Evolutionary conservation across 2,329 filamentous ascomycete genomes (phyloP).

Genomic region (Drechslera avenae): DNA sequence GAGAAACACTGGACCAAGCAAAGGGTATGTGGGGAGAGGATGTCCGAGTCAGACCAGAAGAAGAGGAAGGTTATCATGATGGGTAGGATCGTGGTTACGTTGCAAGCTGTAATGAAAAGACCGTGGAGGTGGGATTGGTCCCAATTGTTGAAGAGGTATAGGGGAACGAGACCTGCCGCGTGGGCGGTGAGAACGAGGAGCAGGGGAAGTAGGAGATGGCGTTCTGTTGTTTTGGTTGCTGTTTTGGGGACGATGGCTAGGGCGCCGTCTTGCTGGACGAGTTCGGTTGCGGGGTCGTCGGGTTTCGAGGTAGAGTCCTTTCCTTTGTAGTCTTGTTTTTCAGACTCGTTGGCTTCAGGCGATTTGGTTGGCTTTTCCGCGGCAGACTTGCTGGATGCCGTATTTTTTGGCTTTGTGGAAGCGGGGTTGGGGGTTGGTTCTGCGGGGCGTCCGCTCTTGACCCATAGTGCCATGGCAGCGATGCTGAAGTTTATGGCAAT

Average conservation of each 20-base stretch:
- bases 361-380: conserved; percentile 40
- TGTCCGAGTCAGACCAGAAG: conserved; percentile 41
- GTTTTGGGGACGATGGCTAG: conserved; percentile 48
- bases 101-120: conserved; percentile 39
- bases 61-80: conserved; percentile 36
- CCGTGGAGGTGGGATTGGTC: conserved; percentile 53
- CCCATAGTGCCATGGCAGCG: conserved; percentile 92
- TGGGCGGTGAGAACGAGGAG: conserved; percentile 74
- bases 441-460: conserved; percentile 70
- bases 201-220: conserved; percentile 74
- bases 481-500: conserved; percentile 94
- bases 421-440: conserved; percentile 31
- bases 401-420: conserved; percentile 24
- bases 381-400: conserved; percentile 61
- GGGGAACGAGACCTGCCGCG: conserved; percentile 76
- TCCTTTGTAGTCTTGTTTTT: conserved; percentile 1
- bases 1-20: conserved; percentile 87
- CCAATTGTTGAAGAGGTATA: conserved; percentile 84
- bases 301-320: conserved; percentile 43
- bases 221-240: conserved; percentile 56
- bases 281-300: conserved; percentile 18
- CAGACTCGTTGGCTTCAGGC: background rate
- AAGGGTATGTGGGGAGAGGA: conserved; percentile 70
- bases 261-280: conserved; percentile 44
- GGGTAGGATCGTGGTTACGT: conserved; percentile 44